Evolutionary conservation across 129 eudicot genomes (phyloP).

Genomic region (Helichrysum umbraculigerum): DNA sequence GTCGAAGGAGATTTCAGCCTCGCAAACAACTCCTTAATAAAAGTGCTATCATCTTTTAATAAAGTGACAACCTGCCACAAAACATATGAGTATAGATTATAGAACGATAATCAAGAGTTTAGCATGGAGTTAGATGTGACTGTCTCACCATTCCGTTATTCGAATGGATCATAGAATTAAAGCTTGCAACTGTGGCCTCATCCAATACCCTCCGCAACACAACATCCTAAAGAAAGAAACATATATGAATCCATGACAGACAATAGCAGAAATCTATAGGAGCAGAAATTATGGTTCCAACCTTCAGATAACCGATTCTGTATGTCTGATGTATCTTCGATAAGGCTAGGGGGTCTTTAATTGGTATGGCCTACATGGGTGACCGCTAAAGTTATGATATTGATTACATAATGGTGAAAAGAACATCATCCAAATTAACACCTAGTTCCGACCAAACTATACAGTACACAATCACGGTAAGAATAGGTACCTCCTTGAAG

Average conservation of each 20-base stretch:
- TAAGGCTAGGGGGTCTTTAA: slow-evolving; percentile 74
- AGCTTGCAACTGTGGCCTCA: slow-evolving; percentile 67
- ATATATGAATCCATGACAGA: slow-evolving; percentile 9
- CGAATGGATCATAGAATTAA: slow-evolving; percentile 82
- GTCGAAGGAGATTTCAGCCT: slow-evolving; percentile 67
- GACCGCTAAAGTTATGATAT: slow-evolving; percentile 2
- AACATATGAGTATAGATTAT: slow-evolving; percentile 11
- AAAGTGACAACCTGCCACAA: slow-evolving; percentile 71
- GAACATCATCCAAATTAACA: not conserved
- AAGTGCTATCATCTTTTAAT: slow-evolving; percentile 74
- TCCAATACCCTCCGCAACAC: slow-evolving; percentile 77
- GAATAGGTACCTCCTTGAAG: slow-evolving; percentile 72
- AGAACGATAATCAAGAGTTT: not conserved
- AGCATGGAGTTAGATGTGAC: not conserved
- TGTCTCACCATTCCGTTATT: slow-evolving; percentile 78
- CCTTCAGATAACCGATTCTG: slow-evolving; percentile 88
- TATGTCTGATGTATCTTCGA: slow-evolving; percentile 94
- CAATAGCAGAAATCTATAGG: slow-evolving; percentile 1
- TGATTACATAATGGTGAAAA: not conserved
- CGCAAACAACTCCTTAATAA: slow-evolving; percentile 79
- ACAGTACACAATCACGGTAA: not conserved
- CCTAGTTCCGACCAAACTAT: not conserved
- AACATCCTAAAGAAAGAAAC: slow-evolving; percentile 60
- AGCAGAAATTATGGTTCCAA: slow-evolving; percentile 20
- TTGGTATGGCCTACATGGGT: slow-evolving; percentile 73